These are phyloP conservation scores for Aureobasidium sp. DNA, from an alignment of 2,329 filamentous ascomycete species.

Conservation along the genomic window DNA sequence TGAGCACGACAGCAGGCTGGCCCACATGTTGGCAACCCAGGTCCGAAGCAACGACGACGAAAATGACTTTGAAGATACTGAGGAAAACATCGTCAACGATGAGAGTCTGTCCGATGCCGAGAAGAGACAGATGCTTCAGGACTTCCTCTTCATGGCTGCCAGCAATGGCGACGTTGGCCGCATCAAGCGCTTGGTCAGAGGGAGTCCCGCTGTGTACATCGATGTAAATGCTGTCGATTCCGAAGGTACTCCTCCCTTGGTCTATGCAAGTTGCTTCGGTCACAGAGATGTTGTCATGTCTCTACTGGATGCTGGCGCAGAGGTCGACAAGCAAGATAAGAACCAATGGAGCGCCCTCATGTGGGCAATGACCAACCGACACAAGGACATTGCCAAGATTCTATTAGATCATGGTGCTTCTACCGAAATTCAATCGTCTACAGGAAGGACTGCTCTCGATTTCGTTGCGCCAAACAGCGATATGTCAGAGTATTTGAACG, in stretches of 20 bases:
- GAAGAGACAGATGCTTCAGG: slow-evolving; percentile 77
- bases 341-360: slow-evolving; percentile 98
- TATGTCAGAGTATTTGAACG: slow-evolving; percentile 89
- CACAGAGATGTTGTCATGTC: slow-evolving; percentile 82
- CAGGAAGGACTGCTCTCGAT: slow-evolving; percentile 88
- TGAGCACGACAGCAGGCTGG: slow-evolving; percentile 79
- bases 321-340: slow-evolving; percentile 87
- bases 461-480: slow-evolving; percentile 94
- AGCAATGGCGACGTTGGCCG: slow-evolving; percentile 89
- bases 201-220: slow-evolving; percentile 66
- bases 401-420: slow-evolving; percentile 89
- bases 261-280: slow-evolving; percentile 97
- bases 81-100: slow-evolving; percentile 70
- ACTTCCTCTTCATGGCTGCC: slow-evolving; percentile 85
- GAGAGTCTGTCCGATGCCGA: slow-evolving; percentile 66
- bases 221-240: slow-evolving; percentile 85
- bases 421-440: slow-evolving; percentile 91
- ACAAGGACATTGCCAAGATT: slow-evolving; percentile 91
- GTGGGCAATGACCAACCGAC: slow-evolving; percentile 99
- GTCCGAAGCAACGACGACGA: slow-evolving; percentile 67
- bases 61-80: slow-evolving; percentile 63
- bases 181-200: slow-evolving; percentile 66
- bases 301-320: slow-evolving; percentile 75
- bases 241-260: slow-evolving; percentile 90
- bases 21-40: slow-evolving; percentile 94